These are phyloP conservation scores for Solanum peruvianum DNA, from an alignment of 257 asterid genomes.

Conservation along the genomic window DNA sequence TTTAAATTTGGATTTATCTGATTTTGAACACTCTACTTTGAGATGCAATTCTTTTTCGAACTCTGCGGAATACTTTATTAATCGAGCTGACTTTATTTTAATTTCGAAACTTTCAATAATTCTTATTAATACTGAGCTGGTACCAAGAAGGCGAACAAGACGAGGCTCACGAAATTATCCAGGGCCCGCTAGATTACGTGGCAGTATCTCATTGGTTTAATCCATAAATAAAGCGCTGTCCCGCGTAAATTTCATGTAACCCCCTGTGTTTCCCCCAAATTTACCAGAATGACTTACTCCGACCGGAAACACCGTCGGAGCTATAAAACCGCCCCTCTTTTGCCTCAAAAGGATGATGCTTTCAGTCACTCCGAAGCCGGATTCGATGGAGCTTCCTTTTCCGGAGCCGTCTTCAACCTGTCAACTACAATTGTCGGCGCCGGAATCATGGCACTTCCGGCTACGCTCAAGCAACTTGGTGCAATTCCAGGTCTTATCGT, in stretches of 20 bases:
- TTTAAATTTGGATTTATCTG: not conserved
- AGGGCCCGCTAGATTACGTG: not conserved
- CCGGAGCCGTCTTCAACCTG: slow-evolving; percentile 78
- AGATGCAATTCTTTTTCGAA: not conserved
- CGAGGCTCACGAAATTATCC: not conserved
- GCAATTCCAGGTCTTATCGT: slow-evolving; percentile 50
- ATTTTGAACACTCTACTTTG: not conserved
- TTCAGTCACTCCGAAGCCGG: slow-evolving; percentile 14
- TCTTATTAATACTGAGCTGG: not conserved
- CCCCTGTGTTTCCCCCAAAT: not conserved
- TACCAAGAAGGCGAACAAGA: not conserved
- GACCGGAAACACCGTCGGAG: slow-evolving; percentile 64
- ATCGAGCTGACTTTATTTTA: not conserved
- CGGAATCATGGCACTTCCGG: slow-evolving; percentile 89
- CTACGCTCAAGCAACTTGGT: slow-evolving; percentile 72
- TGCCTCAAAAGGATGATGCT: slow-evolving; percentile 29
- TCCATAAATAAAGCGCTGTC: not conserved
- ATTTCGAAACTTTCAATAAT: not conserved
- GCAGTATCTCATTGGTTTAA: not conserved
- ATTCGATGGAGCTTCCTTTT: slow-evolving; percentile 48
- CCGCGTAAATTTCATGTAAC: slow-evolving; percentile 4
- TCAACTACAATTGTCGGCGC: slow-evolving; percentile 86
- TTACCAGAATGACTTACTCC: slow-evolving; percentile 30
- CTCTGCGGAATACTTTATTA: not conserved
- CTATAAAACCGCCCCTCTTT: slow-evolving; percentile 47